phyloP scores from a whole-genome alignment of 192 early-diverging fungal genomes.

The Spizellomyces punctatus region DNA sequence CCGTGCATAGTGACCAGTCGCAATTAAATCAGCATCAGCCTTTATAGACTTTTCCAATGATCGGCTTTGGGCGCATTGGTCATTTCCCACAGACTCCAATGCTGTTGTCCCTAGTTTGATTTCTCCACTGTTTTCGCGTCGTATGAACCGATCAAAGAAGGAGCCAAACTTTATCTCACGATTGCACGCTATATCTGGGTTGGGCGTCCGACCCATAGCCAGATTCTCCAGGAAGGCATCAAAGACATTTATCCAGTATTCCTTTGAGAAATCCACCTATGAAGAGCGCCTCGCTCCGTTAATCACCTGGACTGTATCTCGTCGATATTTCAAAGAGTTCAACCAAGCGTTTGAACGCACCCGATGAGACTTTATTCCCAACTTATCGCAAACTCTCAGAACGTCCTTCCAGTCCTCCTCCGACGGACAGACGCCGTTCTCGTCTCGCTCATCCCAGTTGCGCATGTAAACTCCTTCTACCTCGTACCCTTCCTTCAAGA shows the following conservation, averaged over 20 bases:
- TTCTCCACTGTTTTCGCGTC: too few species aligned
- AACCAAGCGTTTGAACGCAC: slow-evolving; percentile 3
- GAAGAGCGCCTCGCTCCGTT: too few species aligned
- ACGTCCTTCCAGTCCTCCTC: slow-evolving; percentile 80
- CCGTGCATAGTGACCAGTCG: slow-evolving; percentile 69
- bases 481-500: slow-evolving; percentile 61
- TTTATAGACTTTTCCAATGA: too few species aligned
- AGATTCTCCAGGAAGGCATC: slow-evolving; percentile 75
- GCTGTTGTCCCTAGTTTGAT: too few species aligned
- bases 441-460: slow-evolving; percentile 92
- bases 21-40: slow-evolving; percentile 50
- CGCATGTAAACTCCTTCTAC: slow-evolving; percentile 89
- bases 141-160: slow-evolving; percentile 60
- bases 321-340: too few species aligned
- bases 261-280: slow-evolving; percentile 77
- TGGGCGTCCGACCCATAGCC: slow-evolving; percentile 75
- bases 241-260: slow-evolving; percentile 94
- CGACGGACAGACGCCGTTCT: slow-evolving; percentile 73
- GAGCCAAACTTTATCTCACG: slow-evolving; percentile 92
- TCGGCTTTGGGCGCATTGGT: neutral
- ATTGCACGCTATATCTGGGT: slow-evolving; percentile 93
- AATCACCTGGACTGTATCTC: too few species aligned
- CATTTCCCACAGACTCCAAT: neutral
- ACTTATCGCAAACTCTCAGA: slow-evolving; percentile 63
- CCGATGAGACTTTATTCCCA: slow-evolving; percentile 65